Evolutionary conservation across 1,284 basidiomycete genomes (phyloP), one percentile per base, ranked within the genome.

Genomic region (Phlebopus sp.): DNA sequence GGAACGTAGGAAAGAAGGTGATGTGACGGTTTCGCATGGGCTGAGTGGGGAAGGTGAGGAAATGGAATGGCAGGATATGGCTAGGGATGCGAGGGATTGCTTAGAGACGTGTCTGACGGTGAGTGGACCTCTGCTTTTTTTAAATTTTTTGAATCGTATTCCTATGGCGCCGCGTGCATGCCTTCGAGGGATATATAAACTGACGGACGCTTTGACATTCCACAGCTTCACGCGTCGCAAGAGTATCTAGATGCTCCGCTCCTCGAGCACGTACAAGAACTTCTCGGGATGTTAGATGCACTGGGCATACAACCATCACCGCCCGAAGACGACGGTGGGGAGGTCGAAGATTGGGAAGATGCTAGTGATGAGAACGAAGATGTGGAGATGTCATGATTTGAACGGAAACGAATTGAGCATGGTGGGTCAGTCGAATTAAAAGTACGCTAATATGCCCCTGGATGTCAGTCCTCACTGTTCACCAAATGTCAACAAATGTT

Each of bases 31-130:
- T 2, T 21, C 31, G 2, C 47, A 2, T 14, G 58, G 41, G 29
- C 40, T 57, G 7, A 55, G 36, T 35, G 48, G 58, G 19, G 62
- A 75, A 35, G 67, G 81, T 4, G 81, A 81, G 44, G 81, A 78
- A 10, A 60, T 90, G 48, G 76, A 77, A 5, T 88, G 85, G 78
- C 77, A 86, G 60, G 92, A 95, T 54, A 82, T 94, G 49, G 89
- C 83, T 27, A 80, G 79, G 51, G 92, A 95, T 64, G 73, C 89
- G 0, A 75, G 88, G 55, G 84, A 93, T 61, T 90, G 87, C 62
- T 69, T 96, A 49, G 86, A 92, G 57, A 91, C 87, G 13, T 93
- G 90, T 68, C 79, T 82, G 67, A 78, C 76, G 64, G 90, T 92
- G 54, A 53, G 81, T 72, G 17, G 45, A 19, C n/a, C 42, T 14